Conservation (phyloP, 2,329 filamentous ascomycete species). For the Botrytis aclada region DNA sequence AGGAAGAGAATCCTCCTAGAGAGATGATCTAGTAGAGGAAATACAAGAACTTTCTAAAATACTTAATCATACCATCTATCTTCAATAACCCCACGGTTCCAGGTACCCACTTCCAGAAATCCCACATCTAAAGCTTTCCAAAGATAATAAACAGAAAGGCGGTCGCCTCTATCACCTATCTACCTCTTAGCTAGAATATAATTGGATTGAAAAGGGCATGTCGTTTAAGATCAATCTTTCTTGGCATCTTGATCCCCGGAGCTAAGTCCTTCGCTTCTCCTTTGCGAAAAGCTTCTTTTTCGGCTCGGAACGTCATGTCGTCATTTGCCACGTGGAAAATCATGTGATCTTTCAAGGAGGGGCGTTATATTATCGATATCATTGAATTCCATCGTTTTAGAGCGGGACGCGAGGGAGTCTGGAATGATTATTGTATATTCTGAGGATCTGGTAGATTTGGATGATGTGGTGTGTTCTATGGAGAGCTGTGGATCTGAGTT, state of each 20-base stretch:
- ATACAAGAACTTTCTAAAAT: neutral
- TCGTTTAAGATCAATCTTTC: neutral
- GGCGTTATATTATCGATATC: neutral
- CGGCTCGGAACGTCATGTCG: neutral
- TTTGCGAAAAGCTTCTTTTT: neutral
- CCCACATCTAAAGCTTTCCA: no score
- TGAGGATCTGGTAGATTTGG: neutral
- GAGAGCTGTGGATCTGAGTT: no score
- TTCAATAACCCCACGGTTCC: no score
- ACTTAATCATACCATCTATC: no score
- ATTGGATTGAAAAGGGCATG: no score
- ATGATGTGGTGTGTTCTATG: neutral
- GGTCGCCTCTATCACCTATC: no score
- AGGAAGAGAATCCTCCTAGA: neutral
- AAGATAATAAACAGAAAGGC: no score
- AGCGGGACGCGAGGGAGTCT: accelerated
- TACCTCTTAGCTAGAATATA: no score
- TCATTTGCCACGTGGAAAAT: accelerated
- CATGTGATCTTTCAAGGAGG: neutral
- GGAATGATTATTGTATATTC: no score
- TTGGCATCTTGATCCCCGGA: neutral
- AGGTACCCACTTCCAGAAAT: no score
- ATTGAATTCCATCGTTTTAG: neutral
- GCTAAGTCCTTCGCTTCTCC: neutral
- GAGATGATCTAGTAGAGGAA: neutral